Evolutionary conservation across 306 rosid genomes (phyloP), one percentile per base, ranked within the genome.

Genomic region (Dryas drummondii): DNA sequence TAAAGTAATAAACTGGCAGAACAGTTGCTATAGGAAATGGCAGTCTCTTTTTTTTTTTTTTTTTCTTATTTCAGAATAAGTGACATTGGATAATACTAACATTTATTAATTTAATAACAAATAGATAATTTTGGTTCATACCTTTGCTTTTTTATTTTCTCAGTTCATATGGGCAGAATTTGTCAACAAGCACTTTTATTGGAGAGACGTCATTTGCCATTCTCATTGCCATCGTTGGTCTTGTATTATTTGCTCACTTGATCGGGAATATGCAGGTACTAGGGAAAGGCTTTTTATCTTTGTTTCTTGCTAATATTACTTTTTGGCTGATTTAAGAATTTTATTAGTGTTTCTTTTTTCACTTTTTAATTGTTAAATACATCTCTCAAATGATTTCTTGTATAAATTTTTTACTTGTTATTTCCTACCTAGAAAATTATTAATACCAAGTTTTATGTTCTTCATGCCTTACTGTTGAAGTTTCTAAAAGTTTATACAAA

Each of bases 261-360:
- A 92, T 94, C 53, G 99, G 99, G 79, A 94, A 94, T 87, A 94
- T 94, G 99, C 99, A 94, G 99, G 99, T 90, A 86, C 53, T 49
- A 72, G 37, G 68, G 59, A 41, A 60, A 19, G 42, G 62, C 14
- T 11, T 22, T 41, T 78, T 46, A 22, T 68, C 17, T 48, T 70
- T 54, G n/a, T 66, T n/a, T 80, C 60, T 75, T 77, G 6, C 58
- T 65, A 26, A 26, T 67, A 54, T 69, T 75, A 59, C 70, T 50
- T 44, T 58, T 51, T 64, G 46, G 51, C 58, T 64, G 50, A 57
- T 81, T 53, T 66, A 26, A 45, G 53, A 78, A 63, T 44, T 66
- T 40, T 46, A 1, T 70, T 7, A 42, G 51, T 75, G 11, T 65
- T 68, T 42, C 4, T 13, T 44, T 14, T 32, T 55, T 76, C 49